Percentiles rank a stretch among this genome's conserved stretches.
Conservation (phyloP, 148 eudicot species). For the Amaranthus hypochondriacus region DNA sequence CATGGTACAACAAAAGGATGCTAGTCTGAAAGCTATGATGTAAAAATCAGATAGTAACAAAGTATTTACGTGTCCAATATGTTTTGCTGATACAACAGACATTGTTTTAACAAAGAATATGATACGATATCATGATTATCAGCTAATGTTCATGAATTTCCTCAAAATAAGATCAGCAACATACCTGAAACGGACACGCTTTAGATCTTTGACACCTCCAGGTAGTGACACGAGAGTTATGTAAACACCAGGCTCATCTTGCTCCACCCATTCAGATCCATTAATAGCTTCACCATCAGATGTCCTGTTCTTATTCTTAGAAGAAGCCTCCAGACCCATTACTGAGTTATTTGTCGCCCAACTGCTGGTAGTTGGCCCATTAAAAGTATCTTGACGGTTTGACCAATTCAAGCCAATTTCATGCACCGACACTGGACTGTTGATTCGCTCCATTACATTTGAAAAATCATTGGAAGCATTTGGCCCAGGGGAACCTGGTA, state of each 20-base stretch:
- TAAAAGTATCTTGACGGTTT: slow-evolving; percentile 21
- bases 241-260: slow-evolving; percentile 43
- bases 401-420: slow-evolving; percentile 29
- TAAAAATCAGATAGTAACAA: too few species aligned
- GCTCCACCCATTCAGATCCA: slow-evolving; percentile 43
- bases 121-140: too few species aligned
- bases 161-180: background rate
- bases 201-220: slow-evolving; percentile 33
- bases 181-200: slow-evolving; percentile 49
- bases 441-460: slow-evolving; percentile 27
- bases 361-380: slow-evolving; percentile 34
- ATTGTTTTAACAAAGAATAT: too few species aligned
- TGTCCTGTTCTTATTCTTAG: slow-evolving; percentile 52
- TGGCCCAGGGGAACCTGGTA: slow-evolving; percentile 28
- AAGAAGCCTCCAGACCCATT: slow-evolving; percentile 38
- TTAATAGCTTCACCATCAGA: slow-evolving; percentile 49
- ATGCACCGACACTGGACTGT: slow-evolving; percentile 20
- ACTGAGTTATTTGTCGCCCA: slow-evolving; percentile 36
- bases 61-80: background rate
- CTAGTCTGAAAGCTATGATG: too few species aligned
- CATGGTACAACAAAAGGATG: background rate
- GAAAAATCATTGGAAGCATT: slow-evolving; percentile 21
- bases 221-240: slow-evolving; percentile 31
- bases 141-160: too few species aligned
- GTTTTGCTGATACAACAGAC: background rate